Base-by-base conservation (phyloP, 2,329 filamentous ascomycete species). In the Arthrinium puccinioides region DNA sequence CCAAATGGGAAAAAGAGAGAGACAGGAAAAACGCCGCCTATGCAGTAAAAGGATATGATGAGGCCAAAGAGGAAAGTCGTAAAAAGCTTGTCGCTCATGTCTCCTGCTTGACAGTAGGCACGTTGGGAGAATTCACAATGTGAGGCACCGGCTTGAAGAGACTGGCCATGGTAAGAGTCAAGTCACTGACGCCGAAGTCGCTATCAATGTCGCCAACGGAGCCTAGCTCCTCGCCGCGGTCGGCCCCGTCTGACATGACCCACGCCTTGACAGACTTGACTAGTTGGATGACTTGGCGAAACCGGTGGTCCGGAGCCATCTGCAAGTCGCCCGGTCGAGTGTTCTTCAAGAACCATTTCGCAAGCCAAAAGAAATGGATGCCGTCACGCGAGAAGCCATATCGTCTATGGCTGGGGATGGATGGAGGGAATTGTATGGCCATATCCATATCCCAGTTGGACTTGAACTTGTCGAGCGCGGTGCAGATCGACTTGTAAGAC, bases 291-390 rank as follows among this genome's bases (percentile, higher is more conserved):
- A 82, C 69, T 46, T 78, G 74, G 36, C 64, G 62, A 43, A 82
- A 76, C 6, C 79, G 70, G 39, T 68, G 58, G 46, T 84, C 78
- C n/a, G 76, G 63, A 11, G 69, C 59, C 49, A 74, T 60, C 29
- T 72, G 65, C 52, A 76, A 67, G 46, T 81, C 73, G 21, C 66
- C 59, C 10, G 64, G 53, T 19, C 68, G 63, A 14, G 71, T 74
- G 42, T 75, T 74, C 52, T 78, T 75, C 37, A 86, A 60, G 50
- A 85, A 68, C 49, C 76, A 72, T 43, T 74, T 81, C 13, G 79
- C 82, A 28, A 87, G 67, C 70, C 78, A 87, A 61, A 81, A 87
- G 55, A 82, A 87, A 49, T 84, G 81, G 11, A 85, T 74, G 2
- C 74, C 82, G 48, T 87, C 82, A 34, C 81, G 66, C 37, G 77